Evolutionary conservation across 768 basidiomycete genomes (phyloP).

Genomic region (Pisolithus albus): DNA sequence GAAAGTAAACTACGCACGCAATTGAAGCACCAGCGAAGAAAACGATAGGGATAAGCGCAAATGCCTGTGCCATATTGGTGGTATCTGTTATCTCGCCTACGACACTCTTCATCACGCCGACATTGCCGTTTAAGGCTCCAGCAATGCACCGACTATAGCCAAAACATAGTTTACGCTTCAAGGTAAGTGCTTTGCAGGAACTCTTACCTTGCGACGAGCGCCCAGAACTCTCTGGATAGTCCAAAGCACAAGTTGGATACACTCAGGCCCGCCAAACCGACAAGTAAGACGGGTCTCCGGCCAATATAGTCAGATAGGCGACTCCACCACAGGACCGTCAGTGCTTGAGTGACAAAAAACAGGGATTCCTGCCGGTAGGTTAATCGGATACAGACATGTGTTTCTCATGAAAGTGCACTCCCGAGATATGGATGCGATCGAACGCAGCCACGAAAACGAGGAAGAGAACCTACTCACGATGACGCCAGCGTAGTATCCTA

Average conservation of each 20-base stretch:
- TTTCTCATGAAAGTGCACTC: no score
- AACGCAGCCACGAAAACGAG: no score
- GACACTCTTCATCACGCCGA: slow-evolving; percentile 62
- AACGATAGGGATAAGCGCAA: slow-evolving; percentile 22
- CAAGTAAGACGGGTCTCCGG: slow-evolving; percentile 31
- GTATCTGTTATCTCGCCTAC: slow-evolving; percentile 54
- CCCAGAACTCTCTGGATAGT: slow-evolving; percentile 62
- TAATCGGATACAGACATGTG: slow-evolving; percentile 8
- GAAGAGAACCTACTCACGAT: slow-evolving; percentile 32
- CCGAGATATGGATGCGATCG: no score
- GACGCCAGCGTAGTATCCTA: slow-evolving; percentile 64
- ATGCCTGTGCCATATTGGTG: slow-evolving; percentile 30
- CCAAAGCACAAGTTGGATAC: slow-evolving; percentile 72
- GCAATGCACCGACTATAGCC: slow-evolving; percentile 27
- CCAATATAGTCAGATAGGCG: slow-evolving; percentile 65
- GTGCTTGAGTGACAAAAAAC: slow-evolving; percentile 36
- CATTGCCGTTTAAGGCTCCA: slow-evolving; percentile 34
- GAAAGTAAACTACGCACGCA: slow-evolving; percentile 13
- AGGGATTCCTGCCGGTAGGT: slow-evolving; percentile 8
- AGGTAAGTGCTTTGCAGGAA: background rate
- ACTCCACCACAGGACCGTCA: slow-evolving; percentile 72
- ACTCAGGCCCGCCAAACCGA: slow-evolving; percentile 21
- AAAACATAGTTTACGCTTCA: background rate
- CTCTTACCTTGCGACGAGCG: slow-evolving; percentile 42
- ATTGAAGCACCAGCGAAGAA: slow-evolving; percentile 28